These are phyloP conservation scores for Mallotus japonicus DNA, from an alignment of 441 rosid species.

Conservation along the genomic window DNA sequence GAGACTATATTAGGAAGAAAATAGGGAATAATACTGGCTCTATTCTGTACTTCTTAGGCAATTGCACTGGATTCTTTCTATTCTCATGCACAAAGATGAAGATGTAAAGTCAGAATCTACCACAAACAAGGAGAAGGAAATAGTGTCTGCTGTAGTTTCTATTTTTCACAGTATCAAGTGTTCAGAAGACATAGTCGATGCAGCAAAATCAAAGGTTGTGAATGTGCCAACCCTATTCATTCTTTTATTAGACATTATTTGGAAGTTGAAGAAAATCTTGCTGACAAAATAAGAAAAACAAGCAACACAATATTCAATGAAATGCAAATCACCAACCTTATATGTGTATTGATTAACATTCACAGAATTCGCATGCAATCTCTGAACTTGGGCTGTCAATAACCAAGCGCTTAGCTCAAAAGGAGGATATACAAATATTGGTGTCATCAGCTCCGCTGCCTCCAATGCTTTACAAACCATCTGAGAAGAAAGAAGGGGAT, in stretches of 20 bases:
- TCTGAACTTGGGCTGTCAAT: conserved; percentile 89
- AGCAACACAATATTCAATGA: not conserved
- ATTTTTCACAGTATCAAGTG: conserved; percentile 65
- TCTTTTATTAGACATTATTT: not conserved
- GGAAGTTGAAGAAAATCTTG: conserved; percentile 1
- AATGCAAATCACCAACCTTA: conserved; percentile 20
- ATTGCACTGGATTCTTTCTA: conserved; percentile 63
- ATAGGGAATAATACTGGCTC: conserved; percentile 2
- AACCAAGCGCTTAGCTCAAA: conserved; percentile 52
- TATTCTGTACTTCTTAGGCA: conserved; percentile 54
- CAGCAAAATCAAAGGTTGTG: conserved; percentile 76
- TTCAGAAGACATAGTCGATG: conserved; percentile 79
- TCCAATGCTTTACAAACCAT: conserved; percentile 56
- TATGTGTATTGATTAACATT: conserved; percentile 25
- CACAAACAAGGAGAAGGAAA: conserved; percentile 61
- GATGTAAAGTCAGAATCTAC: conserved; percentile 70
- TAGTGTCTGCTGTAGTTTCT: conserved; percentile 47
- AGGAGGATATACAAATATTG: conserved; percentile 48
- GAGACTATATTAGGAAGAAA: not conserved
- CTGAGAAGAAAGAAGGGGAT: conserved; percentile 58
- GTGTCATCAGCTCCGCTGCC: conserved; percentile 58
- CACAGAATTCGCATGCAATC: conserved; percentile 89
- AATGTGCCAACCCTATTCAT: conserved; percentile 22
- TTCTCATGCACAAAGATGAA: conserved; percentile 82
- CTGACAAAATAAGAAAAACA: conserved; percentile 3